These are phyloP conservation scores for Tripterygium wilfordii DNA, from an alignment of 177 flowering plant genomes.

Conservation along the genomic window DNA sequence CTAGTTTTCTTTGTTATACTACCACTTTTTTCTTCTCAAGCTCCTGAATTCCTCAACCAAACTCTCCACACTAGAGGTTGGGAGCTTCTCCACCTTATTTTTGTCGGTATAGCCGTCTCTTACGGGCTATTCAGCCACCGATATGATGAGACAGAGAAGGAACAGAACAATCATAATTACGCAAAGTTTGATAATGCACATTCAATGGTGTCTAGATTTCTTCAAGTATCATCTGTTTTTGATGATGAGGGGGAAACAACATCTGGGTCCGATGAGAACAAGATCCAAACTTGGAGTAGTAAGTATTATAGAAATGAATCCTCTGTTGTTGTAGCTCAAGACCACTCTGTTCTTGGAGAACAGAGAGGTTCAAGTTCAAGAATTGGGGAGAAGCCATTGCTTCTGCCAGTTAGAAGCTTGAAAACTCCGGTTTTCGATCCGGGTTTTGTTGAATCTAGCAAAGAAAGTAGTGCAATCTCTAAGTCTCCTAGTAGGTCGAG, in stretches of 20 bases:
- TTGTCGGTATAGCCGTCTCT: slow-evolving; percentile 88
- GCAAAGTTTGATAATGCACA: slow-evolving; percentile 46
- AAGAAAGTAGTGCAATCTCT: slow-evolving; percentile 10
- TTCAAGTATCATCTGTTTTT: slow-evolving; percentile 77
- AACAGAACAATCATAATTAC: slow-evolving; percentile 10
- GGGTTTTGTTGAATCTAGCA: slow-evolving; percentile 6
- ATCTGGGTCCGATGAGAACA: slow-evolving; percentile 37
- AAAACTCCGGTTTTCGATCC: slow-evolving; percentile 44
- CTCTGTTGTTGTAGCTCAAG: slow-evolving; percentile 42
- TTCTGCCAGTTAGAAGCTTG: slow-evolving; percentile 82
- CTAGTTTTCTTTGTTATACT: slow-evolving; percentile 40
- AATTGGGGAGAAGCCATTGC: slow-evolving; percentile 42
- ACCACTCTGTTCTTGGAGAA: slow-evolving; percentile 31
- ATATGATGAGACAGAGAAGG: slow-evolving; percentile 46
- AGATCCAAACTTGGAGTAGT: slow-evolving; percentile 71
- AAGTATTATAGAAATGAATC: slow-evolving; percentile 58
- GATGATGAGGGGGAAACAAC: slow-evolving; percentile 60
- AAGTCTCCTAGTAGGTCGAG: slow-evolving; percentile 24
- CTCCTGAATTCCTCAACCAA: slow-evolving; percentile 69
- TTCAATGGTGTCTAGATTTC: slow-evolving; percentile 54
- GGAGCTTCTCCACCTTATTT: slow-evolving; percentile 84
- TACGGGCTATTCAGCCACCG: slow-evolving; percentile 80
- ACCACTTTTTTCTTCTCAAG: slow-evolving; percentile 73
- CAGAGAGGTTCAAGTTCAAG: slow-evolving; percentile 14
- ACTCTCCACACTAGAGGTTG: slow-evolving; percentile 47